Percentiles rank a stretch among this genome's conserved stretches.
Conservation (phyloP, 2,329 filamentous ascomycete genomes). For the Amesomyces nigricolor region DNA sequence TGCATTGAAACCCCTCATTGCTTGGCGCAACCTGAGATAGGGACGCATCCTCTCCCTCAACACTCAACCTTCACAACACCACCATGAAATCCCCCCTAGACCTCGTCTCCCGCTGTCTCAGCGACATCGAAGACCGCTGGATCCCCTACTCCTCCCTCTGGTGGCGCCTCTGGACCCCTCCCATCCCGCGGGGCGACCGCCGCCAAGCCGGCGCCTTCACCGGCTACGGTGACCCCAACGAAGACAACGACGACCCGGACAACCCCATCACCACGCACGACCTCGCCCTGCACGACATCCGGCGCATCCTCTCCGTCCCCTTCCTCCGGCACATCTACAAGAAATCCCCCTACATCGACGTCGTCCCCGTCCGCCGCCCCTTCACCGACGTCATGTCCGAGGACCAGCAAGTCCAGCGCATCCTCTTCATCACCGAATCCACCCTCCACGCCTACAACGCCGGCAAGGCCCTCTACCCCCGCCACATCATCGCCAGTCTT, state of each 20-base stretch:
- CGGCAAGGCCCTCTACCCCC: conserved; percentile 18
- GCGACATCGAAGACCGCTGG: conserved; percentile 13
- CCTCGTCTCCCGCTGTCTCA: conserved; percentile 6
- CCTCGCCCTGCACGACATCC: conserved; percentile 9
- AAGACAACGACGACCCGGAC: conserved; percentile 4
- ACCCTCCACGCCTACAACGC: conserved; percentile 13
- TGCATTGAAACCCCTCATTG: too few species aligned
- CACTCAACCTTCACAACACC: neutral
- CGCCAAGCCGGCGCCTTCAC: conserved; percentile 17
- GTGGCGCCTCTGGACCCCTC: conserved; percentile 18
- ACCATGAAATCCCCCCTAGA: conserved; percentile 10
- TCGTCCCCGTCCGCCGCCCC: conserved; percentile 7
- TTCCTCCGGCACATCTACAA: conserved; percentile 14
- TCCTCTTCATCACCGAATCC: conserved; percentile 5
- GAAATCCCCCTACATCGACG: conserved; percentile 16
- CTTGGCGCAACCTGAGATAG: too few species aligned
- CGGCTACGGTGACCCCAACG: conserved; percentile 10
- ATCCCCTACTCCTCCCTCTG: conserved; percentile 15
- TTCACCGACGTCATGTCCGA: conserved; percentile 2
- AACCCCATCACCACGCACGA: neutral
- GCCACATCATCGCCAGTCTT: conserved; percentile 5
- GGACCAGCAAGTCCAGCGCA: neutral
- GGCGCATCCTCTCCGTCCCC: conserved; percentile 9
- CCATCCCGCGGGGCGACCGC: conserved; percentile 14
- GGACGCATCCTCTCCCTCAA: neutral